Base-by-base conservation (phyloP, 163 green algal genomes). In the Scenedesmus sp. region DNA sequence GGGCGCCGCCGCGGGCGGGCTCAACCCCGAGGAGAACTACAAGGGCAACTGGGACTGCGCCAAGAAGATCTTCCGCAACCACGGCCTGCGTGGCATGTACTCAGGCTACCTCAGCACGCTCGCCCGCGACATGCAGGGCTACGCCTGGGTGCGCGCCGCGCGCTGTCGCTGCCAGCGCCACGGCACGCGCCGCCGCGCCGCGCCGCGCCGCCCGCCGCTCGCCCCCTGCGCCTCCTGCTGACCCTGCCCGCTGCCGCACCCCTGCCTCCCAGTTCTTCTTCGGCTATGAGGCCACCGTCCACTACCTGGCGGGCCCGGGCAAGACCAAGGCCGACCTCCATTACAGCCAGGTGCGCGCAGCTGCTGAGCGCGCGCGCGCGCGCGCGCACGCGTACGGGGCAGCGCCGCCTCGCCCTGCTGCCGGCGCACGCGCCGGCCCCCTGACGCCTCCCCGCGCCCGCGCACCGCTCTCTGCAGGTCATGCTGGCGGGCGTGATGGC, bases 71-170 rank as follows among this genome's bases (percentile, higher is more conserved):
- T 34, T 85, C 22, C 42, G 53, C n/a, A 81, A 81, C 42, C 62
- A 87, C 67, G 83, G 83, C 62, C 13, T 87, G 39, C 58, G 54
- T 36, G 83, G 83, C 47, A 70, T 87, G 17, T 87, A 87, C 83
- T 44, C 54, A 22, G 83, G 83, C 64, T 87, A 83, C 74, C 76
- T 82, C 13, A 64, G 72, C 54, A 87, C 83, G 11, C 28, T 85
- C 42, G 39, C 83, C 45, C 66, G 83, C 42, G 83, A 87, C 62
- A 87, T 87, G 58, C 82, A 87, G 78, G 83, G 83, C 54, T 87
- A 87, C 57, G 78, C 83, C 24, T 87, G 83, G 83, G n/a, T n/a
- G n/a, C n/a, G n/a, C n/a, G n/a, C n/a, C n/a, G n/a, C n/a, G n/a
- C n/a, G n/a, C n/a, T n/a, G n/a, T n/a, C n/a, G n/a, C n/a, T n/a